phyloP scores from a whole-genome alignment of 352 stramenopile genomes.

The Phytophthora macrochlamydospora region DNA sequence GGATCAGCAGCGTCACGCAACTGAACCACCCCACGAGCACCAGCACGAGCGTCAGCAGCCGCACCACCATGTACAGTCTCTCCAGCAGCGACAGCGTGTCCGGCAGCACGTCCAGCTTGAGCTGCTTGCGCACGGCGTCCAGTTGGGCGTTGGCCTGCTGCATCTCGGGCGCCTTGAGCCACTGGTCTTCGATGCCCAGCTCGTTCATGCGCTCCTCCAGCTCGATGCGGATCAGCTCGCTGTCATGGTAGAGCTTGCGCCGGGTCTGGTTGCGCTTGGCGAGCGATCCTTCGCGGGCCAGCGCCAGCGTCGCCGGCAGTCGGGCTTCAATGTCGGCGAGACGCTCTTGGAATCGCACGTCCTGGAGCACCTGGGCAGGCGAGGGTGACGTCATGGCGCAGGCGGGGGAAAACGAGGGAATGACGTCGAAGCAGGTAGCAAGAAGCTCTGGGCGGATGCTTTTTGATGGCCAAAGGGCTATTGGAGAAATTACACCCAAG shows the following conservation, averaged over 20 bases:
- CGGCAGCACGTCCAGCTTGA: constrained; percentile 67
- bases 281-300: constrained; percentile 49
- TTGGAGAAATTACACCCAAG: not conserved
- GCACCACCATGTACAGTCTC: constrained; percentile 65
- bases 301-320: constrained; percentile 45
- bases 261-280: constrained; percentile 77
- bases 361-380: constrained; percentile 58
- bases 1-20: constrained; percentile 65
- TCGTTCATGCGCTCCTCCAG: constrained; percentile 80
- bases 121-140: constrained; percentile 63
- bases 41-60: constrained; percentile 67
- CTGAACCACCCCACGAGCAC: constrained; percentile 82
- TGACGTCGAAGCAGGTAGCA: not conserved
- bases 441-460: too few relatives aligned
- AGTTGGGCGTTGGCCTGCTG: constrained; percentile 56
- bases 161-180: constrained; percentile 50
- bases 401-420: not conserved
- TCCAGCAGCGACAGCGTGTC: constrained; percentile 50
- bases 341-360: constrained; percentile 61
- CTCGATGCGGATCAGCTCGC: constrained; percentile 77
- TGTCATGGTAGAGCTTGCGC: constrained; percentile 73
- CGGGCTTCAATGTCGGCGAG: constrained; percentile 57
- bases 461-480: not conserved
- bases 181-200: constrained; percentile 68
- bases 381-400: constrained; percentile 37